A percentile compares a stretch with the other conserved stretches of the same genome.
These are phyloP conservation scores for Phytophthora constricta DNA, from an alignment of 352 stramenopile species.

Conservation along the genomic window DNA sequence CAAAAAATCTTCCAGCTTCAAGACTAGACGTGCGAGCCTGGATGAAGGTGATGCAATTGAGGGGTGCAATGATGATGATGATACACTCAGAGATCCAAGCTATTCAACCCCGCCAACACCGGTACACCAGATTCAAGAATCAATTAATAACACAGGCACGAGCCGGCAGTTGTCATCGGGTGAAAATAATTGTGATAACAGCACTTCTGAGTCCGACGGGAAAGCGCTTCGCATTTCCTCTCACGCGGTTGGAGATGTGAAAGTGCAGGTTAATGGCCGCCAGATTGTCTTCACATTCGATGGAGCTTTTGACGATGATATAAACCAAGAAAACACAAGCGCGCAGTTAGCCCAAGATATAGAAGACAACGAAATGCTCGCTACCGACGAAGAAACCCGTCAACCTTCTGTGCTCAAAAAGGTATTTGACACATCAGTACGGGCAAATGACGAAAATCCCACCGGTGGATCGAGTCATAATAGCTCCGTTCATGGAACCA, in stretches of 20 bases:
- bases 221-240: constrained; percentile 4
- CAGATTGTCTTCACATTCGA: constrained; percentile 35
- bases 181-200: not conserved
- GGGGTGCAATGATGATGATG: not conserved
- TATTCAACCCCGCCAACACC: too few relatives aligned
- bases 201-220: not conserved
- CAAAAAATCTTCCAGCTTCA: not conserved
- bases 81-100: not conserved
- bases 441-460: not conserved
- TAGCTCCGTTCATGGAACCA: not conserved
- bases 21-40: not conserved
- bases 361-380: too few relatives aligned
- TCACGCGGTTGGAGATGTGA: constrained; percentile 30
- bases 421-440: not conserved
- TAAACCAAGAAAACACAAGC: not conserved
- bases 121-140: too few relatives aligned
- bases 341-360: not conserved
- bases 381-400: not conserved
- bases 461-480: not conserved
- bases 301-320: constrained; percentile 14
- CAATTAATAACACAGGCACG: not conserved
- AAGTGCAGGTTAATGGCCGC: constrained; percentile 33
- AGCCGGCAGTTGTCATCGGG: not conserved
- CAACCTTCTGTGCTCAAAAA: constrained; percentile 8
- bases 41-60: not conserved